phyloP scores from a whole-genome alignment of 352 stramenopile genomes.

The Globisporangium acanthophoron region DNA sequence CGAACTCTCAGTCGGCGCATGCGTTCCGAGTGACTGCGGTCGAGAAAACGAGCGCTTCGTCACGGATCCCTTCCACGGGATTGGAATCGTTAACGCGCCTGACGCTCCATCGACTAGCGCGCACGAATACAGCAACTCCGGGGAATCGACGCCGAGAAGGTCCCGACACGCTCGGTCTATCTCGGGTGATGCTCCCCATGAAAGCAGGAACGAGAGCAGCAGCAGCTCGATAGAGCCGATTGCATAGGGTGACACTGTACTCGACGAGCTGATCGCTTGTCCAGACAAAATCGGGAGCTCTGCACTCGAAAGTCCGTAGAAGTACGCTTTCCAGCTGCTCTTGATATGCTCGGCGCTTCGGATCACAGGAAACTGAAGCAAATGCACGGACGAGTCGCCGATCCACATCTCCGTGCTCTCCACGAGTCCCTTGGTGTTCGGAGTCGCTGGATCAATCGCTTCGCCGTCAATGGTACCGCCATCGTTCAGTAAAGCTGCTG shows the following conservation, averaged over 20 bases:
- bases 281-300: conserved; percentile 2
- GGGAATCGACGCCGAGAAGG: conserved; percentile 50
- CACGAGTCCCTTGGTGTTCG: conserved; percentile 26
- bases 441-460: neutral
- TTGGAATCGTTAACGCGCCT: conserved; percentile 59
- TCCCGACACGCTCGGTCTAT: conserved; percentile 59
- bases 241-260: conserved; percentile 38
- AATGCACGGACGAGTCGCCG: conserved; percentile 45
- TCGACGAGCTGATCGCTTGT: neutral
- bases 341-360: conserved; percentile 67
- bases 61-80: conserved; percentile 39
- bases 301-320: conserved; percentile 22
- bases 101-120: conserved; percentile 50
- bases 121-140: conserved; percentile 55
- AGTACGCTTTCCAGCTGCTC: conserved; percentile 62
- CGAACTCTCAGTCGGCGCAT: conserved; percentile 18
- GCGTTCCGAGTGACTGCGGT: conserved; percentile 7
- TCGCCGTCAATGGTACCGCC: conserved; percentile 28
- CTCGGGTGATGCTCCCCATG: conserved; percentile 57
- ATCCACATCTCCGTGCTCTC: conserved; percentile 50
- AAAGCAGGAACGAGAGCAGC: conserved; percentile 69
- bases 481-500: conserved; percentile 43
- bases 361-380: conserved; percentile 63
- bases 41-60: neutral
- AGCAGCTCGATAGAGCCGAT: conserved; percentile 68